Conservation (phyloP, 495 filamentous ascomycete species). For the Talaromyces adpressus region DNA sequence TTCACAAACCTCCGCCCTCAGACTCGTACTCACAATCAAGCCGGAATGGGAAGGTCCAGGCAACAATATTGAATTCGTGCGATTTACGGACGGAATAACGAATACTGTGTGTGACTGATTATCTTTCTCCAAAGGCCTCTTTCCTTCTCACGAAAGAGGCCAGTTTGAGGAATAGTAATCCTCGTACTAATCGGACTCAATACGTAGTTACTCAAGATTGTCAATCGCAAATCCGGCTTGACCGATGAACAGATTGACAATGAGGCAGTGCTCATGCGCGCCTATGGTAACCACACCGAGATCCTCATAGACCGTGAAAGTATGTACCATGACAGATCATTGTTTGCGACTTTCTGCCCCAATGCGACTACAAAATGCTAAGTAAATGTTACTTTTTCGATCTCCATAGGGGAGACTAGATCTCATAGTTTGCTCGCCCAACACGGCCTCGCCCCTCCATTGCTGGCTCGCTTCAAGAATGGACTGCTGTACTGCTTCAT, state of each 20-base stretch:
- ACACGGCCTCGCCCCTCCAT: conserved; percentile 71
- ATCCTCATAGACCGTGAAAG: conserved; percentile 95
- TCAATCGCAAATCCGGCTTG: conserved; percentile 72
- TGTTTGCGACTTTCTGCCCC: neutral
- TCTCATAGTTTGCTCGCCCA: conserved; percentile 71
- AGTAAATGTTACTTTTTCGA: conserved; percentile 8
- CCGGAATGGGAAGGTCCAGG: conserved; percentile 73
- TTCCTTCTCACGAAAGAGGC: neutral
- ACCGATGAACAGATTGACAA: conserved; percentile 72
- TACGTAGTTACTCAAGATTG: conserved; percentile 68
- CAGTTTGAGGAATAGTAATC: neutral
- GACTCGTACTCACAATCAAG: conserved; percentile 69
- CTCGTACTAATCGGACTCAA: conserved; percentile 6
- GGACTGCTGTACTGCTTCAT: conserved; percentile 93
- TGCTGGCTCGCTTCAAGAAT: conserved; percentile 92
- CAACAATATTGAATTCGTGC: conserved; percentile 78
- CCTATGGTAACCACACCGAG: conserved; percentile 91
- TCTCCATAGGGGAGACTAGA: conserved; percentile 53
- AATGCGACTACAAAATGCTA: conserved; percentile 11
- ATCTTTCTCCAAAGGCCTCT: conserved; percentile 13
- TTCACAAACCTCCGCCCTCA: conserved; percentile 66
- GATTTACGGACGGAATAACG: conserved; percentile 96
- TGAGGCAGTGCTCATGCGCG: conserved; percentile 84
- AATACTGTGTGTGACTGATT: conserved; percentile 61
- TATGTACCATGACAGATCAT: conserved; percentile 36